Evolutionary conservation across 306 rosid species (phyloP).

Genomic region (Aeschynomene evenia): DNA sequence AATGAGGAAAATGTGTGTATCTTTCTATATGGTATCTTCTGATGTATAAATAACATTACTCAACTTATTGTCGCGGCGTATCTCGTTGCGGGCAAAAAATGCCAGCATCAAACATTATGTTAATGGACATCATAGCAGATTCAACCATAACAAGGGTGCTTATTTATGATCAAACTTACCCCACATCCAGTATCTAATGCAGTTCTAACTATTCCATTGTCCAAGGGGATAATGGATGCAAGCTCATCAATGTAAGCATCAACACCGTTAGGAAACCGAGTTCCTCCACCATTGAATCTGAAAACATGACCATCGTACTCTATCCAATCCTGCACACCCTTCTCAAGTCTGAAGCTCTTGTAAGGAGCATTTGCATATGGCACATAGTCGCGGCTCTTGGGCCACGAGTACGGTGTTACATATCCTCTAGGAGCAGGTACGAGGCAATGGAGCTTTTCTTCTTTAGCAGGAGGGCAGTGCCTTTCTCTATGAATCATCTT

Average conservation of each 20-base stretch:
- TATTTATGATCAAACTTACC: conserved; percentile 45
- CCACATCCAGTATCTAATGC: conserved; percentile 89
- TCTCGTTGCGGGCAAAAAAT: no score
- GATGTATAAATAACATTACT: no score
- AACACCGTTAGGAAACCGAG: conserved; percentile 84
- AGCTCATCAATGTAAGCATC: conserved; percentile 77
- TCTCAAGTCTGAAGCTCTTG: conserved; percentile 76
- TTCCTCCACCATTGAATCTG: conserved; percentile 85
- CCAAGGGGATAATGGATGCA: conserved; percentile 68
- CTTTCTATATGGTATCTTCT: no score
- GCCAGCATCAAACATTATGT: background rate
- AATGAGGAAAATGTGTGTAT: no score
- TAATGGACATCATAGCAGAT: conserved; percentile 3
- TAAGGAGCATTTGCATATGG: conserved; percentile 84
- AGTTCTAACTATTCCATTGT: conserved; percentile 70
- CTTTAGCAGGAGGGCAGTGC: conserved; percentile 73
- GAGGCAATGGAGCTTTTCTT: conserved; percentile 69
- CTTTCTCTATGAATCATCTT: conserved; percentile 77
- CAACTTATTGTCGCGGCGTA: no score
- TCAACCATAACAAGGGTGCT: conserved; percentile 9
- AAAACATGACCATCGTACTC: conserved; percentile 81
- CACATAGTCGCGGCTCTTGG: conserved; percentile 77
- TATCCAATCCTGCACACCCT: conserved; percentile 90
- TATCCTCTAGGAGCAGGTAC: conserved; percentile 80
- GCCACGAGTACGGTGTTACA: conserved; percentile 76